Evolutionary conservation across 1,139 yeast genomes (phyloP).

Genomic region (Geotrichum bryndzae): DNA sequence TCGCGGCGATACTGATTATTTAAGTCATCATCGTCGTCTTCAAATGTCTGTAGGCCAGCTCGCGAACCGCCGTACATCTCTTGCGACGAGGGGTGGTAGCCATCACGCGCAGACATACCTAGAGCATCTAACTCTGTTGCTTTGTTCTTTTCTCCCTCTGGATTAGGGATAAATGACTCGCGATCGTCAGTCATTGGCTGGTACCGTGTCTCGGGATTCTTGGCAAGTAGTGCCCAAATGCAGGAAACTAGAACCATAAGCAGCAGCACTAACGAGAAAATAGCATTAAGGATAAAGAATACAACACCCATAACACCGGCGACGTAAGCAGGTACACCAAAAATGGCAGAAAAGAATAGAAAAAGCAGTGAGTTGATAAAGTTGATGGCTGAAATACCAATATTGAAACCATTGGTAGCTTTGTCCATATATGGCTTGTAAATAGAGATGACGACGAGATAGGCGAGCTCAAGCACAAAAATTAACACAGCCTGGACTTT

Average conservation of each 20-base stretch:
- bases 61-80: constrained; percentile 3
- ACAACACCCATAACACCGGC: constrained; percentile 89
- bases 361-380: constrained; percentile 79
- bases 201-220: constrained; percentile 91
- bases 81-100: constrained; percentile 17
- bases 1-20: neutral
- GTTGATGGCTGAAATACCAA: constrained; percentile 71
- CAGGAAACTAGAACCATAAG: constrained; percentile 84
- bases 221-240: constrained; percentile 71
- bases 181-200: constrained; percentile 97
- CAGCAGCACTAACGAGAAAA: constrained; percentile 73
- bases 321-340: constrained; percentile 78
- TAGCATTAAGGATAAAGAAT: constrained; percentile 82
- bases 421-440: constrained; percentile 88
- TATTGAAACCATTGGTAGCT: constrained; percentile 86
- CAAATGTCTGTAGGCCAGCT: neutral
- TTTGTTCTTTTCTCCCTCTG: constrained; percentile 37
- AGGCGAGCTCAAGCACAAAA: constrained; percentile 66
- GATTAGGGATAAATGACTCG: constrained; percentile 69
- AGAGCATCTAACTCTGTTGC: constrained; percentile 75
- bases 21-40: neutral
- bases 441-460: constrained; percentile 55
- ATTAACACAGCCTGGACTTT: constrained; percentile 74
- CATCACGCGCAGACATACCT: constrained; percentile 80
- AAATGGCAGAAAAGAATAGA: constrained; percentile 79